A percentile compares a stretch with the other conserved stretches of the same genome.
These are phyloP conservation scores for Aphanocladium album DNA, from an alignment of 2,329 filamentous ascomycete genomes.

Conservation along the genomic window DNA sequence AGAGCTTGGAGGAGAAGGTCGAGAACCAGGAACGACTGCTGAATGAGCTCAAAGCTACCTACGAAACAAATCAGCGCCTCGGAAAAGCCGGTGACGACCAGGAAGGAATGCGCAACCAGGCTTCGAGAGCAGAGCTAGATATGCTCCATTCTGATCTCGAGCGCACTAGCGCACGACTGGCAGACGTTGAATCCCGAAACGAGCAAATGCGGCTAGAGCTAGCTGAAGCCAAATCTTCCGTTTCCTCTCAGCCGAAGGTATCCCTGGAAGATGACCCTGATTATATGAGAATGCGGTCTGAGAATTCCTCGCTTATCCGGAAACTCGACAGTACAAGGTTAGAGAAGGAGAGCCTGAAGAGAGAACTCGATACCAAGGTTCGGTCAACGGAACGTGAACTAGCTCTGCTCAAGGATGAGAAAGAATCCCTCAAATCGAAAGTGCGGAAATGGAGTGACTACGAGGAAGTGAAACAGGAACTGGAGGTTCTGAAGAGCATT, in stretches of 20 bases:
- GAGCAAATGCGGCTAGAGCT: conserved; percentile 88
- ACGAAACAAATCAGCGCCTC: conserved; percentile 89
- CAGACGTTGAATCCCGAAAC: conserved; percentile 89
- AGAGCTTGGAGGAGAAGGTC: conserved; percentile 83
- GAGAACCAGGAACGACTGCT: conserved; percentile 89
- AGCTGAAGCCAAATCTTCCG: conserved; percentile 72
- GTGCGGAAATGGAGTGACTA: conserved; percentile 90
- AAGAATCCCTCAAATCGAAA: conserved; percentile 72
- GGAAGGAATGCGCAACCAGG: conserved; percentile 54
- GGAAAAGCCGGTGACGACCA: conserved; percentile 65
- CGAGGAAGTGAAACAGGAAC: conserved; percentile 90
- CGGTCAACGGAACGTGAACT: conserved; percentile 77
- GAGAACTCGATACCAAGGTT: conserved; percentile 68
- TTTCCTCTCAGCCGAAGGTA: conserved; percentile 54
- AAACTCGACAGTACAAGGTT: conserved; percentile 80
- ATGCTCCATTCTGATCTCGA: conserved; percentile 91
- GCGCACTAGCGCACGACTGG: conserved; percentile 77
- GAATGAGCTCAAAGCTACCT: conserved; percentile 93
- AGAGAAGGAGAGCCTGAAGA: conserved; percentile 76
- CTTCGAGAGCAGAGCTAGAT: conserved; percentile 85
- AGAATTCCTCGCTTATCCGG: conserved; percentile 86
- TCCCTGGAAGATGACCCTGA: conserved; percentile 82
- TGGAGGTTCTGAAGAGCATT: conserved; percentile 95
- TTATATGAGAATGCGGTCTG: conserved; percentile 82
- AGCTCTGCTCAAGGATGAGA: conserved; percentile 69